Conservation (phyloP, 2,329 filamentous ascomycete species). For the Fusarium sp. region DNA sequence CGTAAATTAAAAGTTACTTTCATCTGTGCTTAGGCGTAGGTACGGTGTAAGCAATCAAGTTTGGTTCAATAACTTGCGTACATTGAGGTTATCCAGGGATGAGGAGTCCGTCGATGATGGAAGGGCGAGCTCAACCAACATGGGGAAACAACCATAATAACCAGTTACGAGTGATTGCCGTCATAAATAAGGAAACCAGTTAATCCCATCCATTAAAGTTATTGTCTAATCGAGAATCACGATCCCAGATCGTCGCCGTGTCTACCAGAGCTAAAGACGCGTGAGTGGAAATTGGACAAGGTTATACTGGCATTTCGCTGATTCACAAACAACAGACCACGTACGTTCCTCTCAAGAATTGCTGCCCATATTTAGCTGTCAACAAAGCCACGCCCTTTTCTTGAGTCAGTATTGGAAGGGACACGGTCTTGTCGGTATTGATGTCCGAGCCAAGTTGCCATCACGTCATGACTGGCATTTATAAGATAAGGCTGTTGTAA, state of each 20-base stretch:
- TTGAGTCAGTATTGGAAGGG: conserved; percentile 14
- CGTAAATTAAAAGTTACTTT: not conserved
- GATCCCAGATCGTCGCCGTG: conserved; percentile 23
- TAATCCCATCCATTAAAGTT: not conserved
- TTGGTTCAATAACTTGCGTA: not conserved
- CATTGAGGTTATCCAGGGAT: not conserved
- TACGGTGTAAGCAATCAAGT: not conserved
- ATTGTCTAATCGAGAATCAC: not conserved
- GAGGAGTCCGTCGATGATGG: not conserved
- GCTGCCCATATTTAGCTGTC: conserved; percentile 1
- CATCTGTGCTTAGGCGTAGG: not conserved
- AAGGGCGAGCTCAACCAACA: not conserved
- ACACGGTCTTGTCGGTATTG: not conserved
- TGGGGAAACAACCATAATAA: not conserved
- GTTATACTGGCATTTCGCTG: conserved; percentile 37
- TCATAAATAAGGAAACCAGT: not conserved
- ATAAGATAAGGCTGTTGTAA: conserved; percentile 13
- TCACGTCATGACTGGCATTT: conserved; percentile 22
- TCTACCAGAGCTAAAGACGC: conserved; percentile 21
- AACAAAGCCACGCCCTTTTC: conserved; percentile 7
- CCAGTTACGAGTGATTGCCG: not conserved
- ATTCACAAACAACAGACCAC: conserved; percentile 15
- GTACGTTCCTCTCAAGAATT: conserved; percentile 23
- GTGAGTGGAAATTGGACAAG: conserved; percentile 21
- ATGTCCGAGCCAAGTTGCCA: conserved; percentile 2